Evolutionary conservation across 2,329 filamentous ascomycete genomes (phyloP).

Genomic region (Ophiostoma himal-ulmi): DNA sequence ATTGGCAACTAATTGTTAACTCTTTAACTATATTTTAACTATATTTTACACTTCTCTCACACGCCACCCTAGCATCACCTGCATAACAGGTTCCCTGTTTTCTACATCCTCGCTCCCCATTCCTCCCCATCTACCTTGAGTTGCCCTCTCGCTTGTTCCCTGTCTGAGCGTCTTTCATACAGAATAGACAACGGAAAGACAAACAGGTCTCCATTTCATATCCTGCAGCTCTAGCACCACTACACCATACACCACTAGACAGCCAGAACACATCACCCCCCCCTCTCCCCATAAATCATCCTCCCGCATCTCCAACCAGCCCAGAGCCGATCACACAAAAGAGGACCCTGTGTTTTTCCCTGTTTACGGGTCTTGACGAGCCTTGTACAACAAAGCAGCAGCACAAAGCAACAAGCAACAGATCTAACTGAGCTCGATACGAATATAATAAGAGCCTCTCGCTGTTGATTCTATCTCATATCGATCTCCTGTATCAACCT

Average conservation of each 20-base stretch:
- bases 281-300: not conserved
- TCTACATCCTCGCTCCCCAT: not conserved
- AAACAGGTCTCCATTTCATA: not conserved
- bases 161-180: not conserved
- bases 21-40: not conserved
- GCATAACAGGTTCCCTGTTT: constrained; percentile 5
- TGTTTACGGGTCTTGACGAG: constrained; percentile 11
- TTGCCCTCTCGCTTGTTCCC: not conserved
- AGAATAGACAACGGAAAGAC: not conserved
- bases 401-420: not conserved
- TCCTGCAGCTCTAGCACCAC: constrained; percentile 6
- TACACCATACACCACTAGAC: not conserved
- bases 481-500: not conserved
- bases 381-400: constrained; percentile 9
- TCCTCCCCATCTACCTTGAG: not conserved
- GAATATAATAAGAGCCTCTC: not conserved
- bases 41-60: not conserved
- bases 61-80: constrained; percentile 6
- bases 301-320: not conserved
- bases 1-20: no score
- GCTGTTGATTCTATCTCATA: not conserved
- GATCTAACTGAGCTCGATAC: not conserved
- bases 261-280: not conserved
- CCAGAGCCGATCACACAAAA: constrained; percentile 5
- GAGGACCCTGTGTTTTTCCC: constrained; percentile 10